A percentile compares a stretch with the other conserved stretches of the same genome.
Conservation (phyloP, 2,329 filamentous ascomycete genomes). For the Aureobasidium melanogenum region DNA sequence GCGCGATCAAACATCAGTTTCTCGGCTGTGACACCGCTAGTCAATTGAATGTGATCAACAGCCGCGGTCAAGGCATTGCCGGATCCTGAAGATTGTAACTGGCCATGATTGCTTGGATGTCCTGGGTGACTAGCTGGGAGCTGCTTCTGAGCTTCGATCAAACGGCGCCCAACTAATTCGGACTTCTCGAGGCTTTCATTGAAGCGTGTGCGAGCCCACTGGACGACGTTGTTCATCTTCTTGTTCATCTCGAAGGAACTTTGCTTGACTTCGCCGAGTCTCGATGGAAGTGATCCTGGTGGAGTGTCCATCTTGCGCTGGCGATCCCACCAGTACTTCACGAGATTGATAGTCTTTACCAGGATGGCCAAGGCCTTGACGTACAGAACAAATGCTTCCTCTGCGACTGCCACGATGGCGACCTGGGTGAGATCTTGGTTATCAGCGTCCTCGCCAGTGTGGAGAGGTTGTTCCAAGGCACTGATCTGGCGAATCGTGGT, state of each 20-base stretch:
- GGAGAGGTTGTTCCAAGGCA: slow-evolving; percentile 37
- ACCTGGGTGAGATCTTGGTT: slow-evolving; percentile 76
- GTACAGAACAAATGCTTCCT: slow-evolving; percentile 91
- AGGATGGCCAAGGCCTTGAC: slow-evolving; percentile 87
- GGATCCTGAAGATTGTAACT: slow-evolving; percentile 40
- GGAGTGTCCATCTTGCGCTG: slow-evolving; percentile 17
- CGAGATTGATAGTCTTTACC: slow-evolving; percentile 91
- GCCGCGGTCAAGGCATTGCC: slow-evolving; percentile 53
- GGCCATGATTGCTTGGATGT: slow-evolving; percentile 69
- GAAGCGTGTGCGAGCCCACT: slow-evolving; percentile 90
- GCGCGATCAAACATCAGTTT: slow-evolving; percentile 98
- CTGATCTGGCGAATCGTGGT: slow-evolving; percentile 51
- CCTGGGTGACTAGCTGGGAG: slow-evolving; percentile 78
- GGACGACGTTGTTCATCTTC: slow-evolving; percentile 85
- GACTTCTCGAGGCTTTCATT: slow-evolving; percentile 97
- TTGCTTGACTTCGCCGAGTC: slow-evolving; percentile 23
- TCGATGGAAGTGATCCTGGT: slow-evolving; percentile 16
- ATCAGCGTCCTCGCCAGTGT: slow-evolving; percentile 41
- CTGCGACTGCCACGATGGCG: slow-evolving; percentile 76
- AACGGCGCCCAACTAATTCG: slow-evolving; percentile 80
- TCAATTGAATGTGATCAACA: slow-evolving; percentile 72
- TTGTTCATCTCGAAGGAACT: slow-evolving; percentile 42
- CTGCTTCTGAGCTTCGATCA: slow-evolving; percentile 75
- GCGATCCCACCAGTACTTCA: slow-evolving; percentile 73
- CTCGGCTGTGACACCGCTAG: slow-evolving; percentile 83